Evolutionary conservation across 306 rosid genomes (phyloP), one percentile per base, ranked within the genome.

Genomic region (Trifolium dubium): DNA sequence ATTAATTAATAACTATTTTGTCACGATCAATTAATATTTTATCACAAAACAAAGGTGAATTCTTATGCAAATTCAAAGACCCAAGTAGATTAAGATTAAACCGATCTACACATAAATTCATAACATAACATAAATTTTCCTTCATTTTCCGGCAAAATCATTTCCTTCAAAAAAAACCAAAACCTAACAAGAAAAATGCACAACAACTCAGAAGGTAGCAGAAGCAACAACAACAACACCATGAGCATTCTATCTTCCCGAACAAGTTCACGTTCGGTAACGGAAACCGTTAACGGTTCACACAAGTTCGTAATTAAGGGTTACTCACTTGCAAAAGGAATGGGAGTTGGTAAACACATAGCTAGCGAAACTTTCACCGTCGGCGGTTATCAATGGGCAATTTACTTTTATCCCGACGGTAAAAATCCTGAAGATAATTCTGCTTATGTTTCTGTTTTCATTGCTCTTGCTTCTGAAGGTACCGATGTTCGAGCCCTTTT

Each of bases 321-420:
- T 0, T 94, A 88, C 67, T 94, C 98, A 11, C 77, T 94, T 7
- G 97, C 97, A 18, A 94, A 94, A 61, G 98, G 98, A 40, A 94
- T 91, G 85, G 98, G 97, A 14, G 92, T 89, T 0, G 98, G 98
- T 6, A 91, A 91, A 64, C 98, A 91, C 86, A 89, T 94, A 55
- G 97, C 97, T 2, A 94, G 98, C 81, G 97, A 91, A 49, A 89
- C 88, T 13, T 94, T 94, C 84, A 84, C 84, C 37, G 96, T 94
- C 7, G 98, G 98, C n/a, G 98, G 96, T 3, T 91, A 64, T 75
- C 98, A 94, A 77, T 94, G 98, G 98, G 98, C 98, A 2, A 88
- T 94, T 8, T 91, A 93, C 79, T 93, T 93, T 78, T 93, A 93
- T 67, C 98, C 98, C 1, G 98, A 93, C 60, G 98, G 98, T 0